These are phyloP conservation scores for Hirschfeldia incana DNA, from an alignment of 345 rosid genomes.

Conservation along the genomic window DNA sequence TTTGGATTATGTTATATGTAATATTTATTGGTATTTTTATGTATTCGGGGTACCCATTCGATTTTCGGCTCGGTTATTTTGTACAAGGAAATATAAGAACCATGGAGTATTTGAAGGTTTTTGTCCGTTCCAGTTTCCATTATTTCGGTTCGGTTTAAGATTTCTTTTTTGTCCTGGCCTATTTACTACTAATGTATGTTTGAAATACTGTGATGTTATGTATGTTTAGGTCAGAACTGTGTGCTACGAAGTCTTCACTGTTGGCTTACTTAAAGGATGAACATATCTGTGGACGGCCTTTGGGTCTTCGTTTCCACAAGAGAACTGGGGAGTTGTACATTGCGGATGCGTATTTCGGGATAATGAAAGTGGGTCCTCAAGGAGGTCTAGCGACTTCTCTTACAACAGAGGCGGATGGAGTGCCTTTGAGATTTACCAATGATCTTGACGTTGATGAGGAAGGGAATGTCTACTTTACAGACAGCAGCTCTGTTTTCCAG, in stretches of 20 bases:
- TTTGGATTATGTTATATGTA: no score
- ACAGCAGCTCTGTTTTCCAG: conserved; percentile 78
- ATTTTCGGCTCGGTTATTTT: no score
- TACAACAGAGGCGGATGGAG: conserved; percentile 76
- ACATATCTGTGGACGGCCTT: conserved; percentile 89
- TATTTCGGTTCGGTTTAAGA: no score
- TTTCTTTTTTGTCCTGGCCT: not conserved
- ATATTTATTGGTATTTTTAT: no score
- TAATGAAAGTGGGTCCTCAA: conserved; percentile 85
- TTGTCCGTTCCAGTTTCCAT: not conserved
- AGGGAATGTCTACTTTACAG: conserved; percentile 89
- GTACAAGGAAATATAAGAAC: no score
- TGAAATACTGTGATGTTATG: not conserved
- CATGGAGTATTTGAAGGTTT: not conserved
- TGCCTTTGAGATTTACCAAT: conserved; percentile 73
- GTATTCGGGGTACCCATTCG: not conserved
- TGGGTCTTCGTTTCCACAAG: conserved; percentile 83
- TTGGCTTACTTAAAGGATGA: conserved; percentile 64
- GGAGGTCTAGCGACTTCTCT: conserved; percentile 85
- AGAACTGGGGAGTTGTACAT: conserved; percentile 80
- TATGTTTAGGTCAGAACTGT: conserved; percentile 62
- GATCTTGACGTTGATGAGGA: conserved; percentile 88
- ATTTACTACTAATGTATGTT: not conserved
- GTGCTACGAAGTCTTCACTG: conserved; percentile 61
- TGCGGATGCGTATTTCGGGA: conserved; percentile 91